Evolutionary conservation across 176 grass and related monocot species (phyloP).

Genomic region (Carex littledalei): DNA sequence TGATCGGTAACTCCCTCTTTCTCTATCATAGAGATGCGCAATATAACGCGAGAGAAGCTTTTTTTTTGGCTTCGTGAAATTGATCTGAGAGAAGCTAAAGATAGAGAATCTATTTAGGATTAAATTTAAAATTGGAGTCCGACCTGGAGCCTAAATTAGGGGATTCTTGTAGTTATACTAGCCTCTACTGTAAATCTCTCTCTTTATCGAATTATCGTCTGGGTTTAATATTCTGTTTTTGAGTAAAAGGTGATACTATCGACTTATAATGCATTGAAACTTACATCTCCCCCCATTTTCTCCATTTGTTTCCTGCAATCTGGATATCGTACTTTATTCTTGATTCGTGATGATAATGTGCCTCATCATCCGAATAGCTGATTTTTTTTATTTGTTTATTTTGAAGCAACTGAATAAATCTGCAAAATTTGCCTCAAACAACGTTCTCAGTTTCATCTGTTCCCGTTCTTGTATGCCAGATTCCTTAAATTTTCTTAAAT

Average conservation of each 20-base stretch:
- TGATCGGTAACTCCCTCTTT: not conserved
- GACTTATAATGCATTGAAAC: not conserved
- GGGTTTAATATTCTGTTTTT: not conserved
- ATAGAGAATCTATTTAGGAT: slow-evolving; percentile 1
- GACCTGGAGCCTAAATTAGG: not conserved
- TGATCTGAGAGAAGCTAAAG: slow-evolving; percentile 2
- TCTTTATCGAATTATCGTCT: not conserved
- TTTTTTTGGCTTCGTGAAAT: not conserved
- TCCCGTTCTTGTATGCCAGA: not conserved
- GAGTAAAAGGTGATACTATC: not conserved
- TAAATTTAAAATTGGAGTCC: not conserved
- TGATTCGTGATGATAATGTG: not conserved
- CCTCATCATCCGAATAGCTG: not conserved
- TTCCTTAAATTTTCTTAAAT: not conserved
- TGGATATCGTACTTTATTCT: not conserved
- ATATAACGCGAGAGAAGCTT: too few species aligned
- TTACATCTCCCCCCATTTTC: not conserved
- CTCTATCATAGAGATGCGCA: not conserved
- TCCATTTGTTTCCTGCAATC: not conserved
- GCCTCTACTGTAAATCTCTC: not conserved
- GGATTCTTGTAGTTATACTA: not conserved
- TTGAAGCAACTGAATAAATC: not conserved
- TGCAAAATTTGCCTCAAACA: not conserved
- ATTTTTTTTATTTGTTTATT: too few species aligned
- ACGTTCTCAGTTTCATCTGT: not conserved